Conservation (phyloP, 169 alveolate species). For the Babesia microti region DNA sequence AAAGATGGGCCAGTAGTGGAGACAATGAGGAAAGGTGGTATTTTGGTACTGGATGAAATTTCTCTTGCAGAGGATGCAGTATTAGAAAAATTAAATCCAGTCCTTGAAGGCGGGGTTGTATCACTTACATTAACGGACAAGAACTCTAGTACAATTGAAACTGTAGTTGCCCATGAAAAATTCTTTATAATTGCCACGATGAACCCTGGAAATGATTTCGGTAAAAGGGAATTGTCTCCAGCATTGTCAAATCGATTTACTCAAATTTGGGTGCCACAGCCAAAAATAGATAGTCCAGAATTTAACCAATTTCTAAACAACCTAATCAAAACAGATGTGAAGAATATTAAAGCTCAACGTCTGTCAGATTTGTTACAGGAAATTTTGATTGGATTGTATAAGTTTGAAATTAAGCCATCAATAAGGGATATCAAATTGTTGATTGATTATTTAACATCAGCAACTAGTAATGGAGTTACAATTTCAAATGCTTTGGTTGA, state of each 20-base stretch:
- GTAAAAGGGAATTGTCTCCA: constrained; percentile 97
- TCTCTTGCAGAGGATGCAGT: constrained; percentile 97
- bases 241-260: constrained; percentile 97
- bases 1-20: constrained; percentile 95
- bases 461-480: no score
- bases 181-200: constrained; percentile 96
- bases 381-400: no score
- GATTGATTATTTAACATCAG: no score
- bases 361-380: constrained; percentile 22
- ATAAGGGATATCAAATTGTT: no score
- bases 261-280: constrained; percentile 82
- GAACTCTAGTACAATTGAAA: constrained; percentile 54
- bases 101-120: constrained; percentile 81
- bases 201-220: constrained; percentile 99
- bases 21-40: constrained; percentile 90
- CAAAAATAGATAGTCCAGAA: constrained; percentile 21
- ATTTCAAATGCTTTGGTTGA: no score
- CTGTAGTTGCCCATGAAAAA: constrained; percentile 73
- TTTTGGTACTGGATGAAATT: constrained; percentile 93
- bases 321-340: constrained; percentile 6
- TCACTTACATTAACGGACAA: constrained; percentile 64
- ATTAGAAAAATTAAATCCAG: constrained; percentile 95
- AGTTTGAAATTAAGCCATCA: no score
- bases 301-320: no score
- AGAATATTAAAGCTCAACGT: constrained; percentile 2